Evolutionary conservation across 2,329 filamentous ascomycete species (phyloP).

Genomic region (Aphanocladium album): DNA sequence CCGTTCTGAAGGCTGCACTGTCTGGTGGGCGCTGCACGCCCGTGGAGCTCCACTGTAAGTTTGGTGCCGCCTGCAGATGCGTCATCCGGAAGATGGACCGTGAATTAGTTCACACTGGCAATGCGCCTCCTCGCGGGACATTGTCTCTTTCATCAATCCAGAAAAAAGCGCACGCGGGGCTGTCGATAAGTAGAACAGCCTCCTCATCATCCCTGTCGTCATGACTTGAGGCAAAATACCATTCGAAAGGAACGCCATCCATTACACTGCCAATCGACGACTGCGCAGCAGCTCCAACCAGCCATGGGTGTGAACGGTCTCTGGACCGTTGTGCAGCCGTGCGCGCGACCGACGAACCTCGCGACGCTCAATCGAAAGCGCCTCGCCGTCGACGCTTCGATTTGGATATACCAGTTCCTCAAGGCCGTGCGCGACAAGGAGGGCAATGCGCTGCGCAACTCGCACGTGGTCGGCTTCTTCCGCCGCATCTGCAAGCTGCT

Average conservation of each 20-base stretch:
- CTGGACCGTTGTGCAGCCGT: conserved; percentile 94
- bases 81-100: conserved; percentile 9
- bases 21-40: neutral
- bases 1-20: neutral
- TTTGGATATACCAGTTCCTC: conserved; percentile 99
- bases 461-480: conserved; percentile 96
- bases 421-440: conserved; percentile 99
- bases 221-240: conserved; percentile 1
- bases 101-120: conserved; percentile 13
- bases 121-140: neutral
- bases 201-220: neutral
- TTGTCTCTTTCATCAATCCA: neutral
- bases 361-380: conserved; percentile 95
- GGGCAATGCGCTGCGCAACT: conserved; percentile 92
- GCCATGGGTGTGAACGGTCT: conserved; percentile 95
- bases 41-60: conserved; percentile 6
- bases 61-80: conserved; percentile 2
- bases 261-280: neutral
- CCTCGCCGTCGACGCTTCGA: conserved; percentile 93
- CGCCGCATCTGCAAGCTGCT: conserved; percentile 95
- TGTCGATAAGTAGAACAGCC: neutral
- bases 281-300: neutral
- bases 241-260: neutral
- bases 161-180: neutral
- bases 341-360: conserved; percentile 90